These are phyloP conservation scores for Microbotryomycetes sp. DNA, from an alignment of 1,284 basidiomycete genomes.

Conservation along the genomic window DNA sequence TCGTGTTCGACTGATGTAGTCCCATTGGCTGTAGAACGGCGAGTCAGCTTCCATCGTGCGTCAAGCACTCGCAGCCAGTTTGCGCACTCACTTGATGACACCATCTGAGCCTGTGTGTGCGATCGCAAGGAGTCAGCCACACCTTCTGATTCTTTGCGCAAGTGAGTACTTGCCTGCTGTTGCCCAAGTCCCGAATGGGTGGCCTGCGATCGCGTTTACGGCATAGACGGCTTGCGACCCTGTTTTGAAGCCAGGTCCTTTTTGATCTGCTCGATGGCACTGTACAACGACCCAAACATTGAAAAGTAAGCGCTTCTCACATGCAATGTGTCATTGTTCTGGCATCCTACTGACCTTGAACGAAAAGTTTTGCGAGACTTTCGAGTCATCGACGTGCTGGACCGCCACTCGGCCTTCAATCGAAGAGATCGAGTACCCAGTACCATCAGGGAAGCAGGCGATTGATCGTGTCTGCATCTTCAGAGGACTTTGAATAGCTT, in stretches of 20 bases:
- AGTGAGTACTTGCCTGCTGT: constrained; percentile 59
- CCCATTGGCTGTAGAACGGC: constrained; percentile 7
- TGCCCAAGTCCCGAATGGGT: constrained; percentile 85
- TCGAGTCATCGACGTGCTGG: constrained; percentile 57
- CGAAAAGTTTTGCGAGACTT: constrained; percentile 45
- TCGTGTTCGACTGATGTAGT: constrained; percentile 1
- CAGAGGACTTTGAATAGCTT: constrained; percentile 61
- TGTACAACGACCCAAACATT: no score
- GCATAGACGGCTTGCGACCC: constrained; percentile 66
- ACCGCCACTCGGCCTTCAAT: constrained; percentile 94
- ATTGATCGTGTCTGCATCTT: constrained; percentile 91
- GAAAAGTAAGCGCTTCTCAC: no score
- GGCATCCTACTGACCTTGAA: constrained; percentile 94
- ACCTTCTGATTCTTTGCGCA: no score
- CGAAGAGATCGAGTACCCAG: constrained; percentile 66
- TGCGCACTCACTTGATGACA: neutral
- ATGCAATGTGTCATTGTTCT: constrained; percentile 52
- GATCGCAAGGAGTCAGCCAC: neutral
- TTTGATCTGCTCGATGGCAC: constrained; percentile 30
- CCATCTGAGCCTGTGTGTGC: neutral
- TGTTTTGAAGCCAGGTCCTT: constrained; percentile 6
- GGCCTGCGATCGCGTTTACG: constrained; percentile 87
- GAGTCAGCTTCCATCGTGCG: neutral
- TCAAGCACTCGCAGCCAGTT: neutral
- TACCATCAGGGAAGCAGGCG: constrained; percentile 71